Conservation (phyloP, 2,329 filamentous ascomycete genomes). For the Alternaria viburni region DNA sequence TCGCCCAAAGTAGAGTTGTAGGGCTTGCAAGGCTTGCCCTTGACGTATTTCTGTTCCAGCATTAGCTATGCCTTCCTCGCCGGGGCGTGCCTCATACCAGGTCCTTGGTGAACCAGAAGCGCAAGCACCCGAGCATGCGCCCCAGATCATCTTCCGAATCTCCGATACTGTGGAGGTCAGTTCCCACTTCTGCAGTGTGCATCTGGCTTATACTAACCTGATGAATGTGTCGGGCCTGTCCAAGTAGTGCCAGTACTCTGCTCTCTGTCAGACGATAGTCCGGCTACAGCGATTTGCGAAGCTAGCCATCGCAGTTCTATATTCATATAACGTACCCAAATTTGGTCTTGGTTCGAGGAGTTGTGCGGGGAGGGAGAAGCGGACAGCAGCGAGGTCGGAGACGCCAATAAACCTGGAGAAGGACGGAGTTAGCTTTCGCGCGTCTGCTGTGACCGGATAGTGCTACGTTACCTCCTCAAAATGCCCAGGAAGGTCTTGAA, state of each 20-base stretch:
- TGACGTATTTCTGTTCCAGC: slow-evolving; percentile 82
- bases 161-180: slow-evolving; percentile 67
- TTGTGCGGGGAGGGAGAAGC: slow-evolving; percentile 94
- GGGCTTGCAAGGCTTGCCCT: slow-evolving; percentile 97
- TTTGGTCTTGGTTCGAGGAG: slow-evolving; percentile 96
- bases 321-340: slow-evolving; percentile 62
- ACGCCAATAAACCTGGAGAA: slow-evolving; percentile 86
- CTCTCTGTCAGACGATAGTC: slow-evolving; percentile 28
- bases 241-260: slow-evolving; percentile 98
- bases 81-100: slow-evolving; percentile 58
- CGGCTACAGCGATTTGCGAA: not conserved
- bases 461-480: slow-evolving; percentile 73
- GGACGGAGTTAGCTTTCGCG: slow-evolving; percentile 16
- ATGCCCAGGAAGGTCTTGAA: slow-evolving; percentile 88
- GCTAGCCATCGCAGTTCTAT: not conserved
- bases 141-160: slow-evolving; percentile 90
- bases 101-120: slow-evolving; percentile 99
- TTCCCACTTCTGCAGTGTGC: slow-evolving; percentile 6
- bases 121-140: slow-evolving; percentile 90
- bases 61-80: slow-evolving; percentile 23
- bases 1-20: slow-evolving; percentile 98
- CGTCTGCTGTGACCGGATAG: not conserved
- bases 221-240: slow-evolving; percentile 92
- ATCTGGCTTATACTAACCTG: slow-evolving; percentile 52
- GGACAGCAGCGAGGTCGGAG: slow-evolving; percentile 90